Percentiles rank a stretch among this genome's conserved stretches.
These are phyloP conservation scores for Neofusicoccum ribis DNA, from an alignment of 2,329 filamentous ascomycete genomes.

Conservation along the genomic window DNA sequence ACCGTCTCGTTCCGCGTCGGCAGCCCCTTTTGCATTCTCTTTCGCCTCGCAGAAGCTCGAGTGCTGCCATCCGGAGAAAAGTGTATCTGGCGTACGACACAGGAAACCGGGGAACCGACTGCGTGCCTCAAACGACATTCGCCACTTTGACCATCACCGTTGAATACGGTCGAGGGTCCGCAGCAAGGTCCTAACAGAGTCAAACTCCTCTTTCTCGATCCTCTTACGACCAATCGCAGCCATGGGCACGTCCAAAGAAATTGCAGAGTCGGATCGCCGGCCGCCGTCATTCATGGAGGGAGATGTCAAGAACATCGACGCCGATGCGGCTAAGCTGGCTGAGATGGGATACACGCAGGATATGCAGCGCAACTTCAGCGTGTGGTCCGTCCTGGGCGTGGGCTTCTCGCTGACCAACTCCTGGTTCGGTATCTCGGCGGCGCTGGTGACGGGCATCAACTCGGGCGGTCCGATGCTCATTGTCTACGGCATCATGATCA, in stretches of 20 bases:
- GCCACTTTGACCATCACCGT: too few relatives aligned
- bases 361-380: slow-evolving; percentile 49
- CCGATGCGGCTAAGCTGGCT: slow-evolving; percentile 47
- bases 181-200: neutral
- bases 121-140: neutral
- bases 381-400: slow-evolving; percentile 52
- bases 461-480: slow-evolving; percentile 51
- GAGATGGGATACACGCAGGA: slow-evolving; percentile 53
- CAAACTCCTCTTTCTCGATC: neutral
- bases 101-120: too few relatives aligned
- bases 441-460: slow-evolving; percentile 52
- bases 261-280: neutral
- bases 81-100: neutral
- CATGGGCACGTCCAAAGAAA: slow-evolving; percentile 18
- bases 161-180: neutral
- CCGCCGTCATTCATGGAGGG: slow-evolving; percentile 8
- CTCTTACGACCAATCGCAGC: neutral
- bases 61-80: neutral
- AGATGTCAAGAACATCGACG: slow-evolving; percentile 27
- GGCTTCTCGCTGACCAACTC: slow-evolving; percentile 55
- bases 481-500: slow-evolving; percentile 52
- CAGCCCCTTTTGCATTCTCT: neutral
- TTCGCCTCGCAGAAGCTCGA: neutral
- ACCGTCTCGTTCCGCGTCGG: neutral
- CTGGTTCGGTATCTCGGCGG: slow-evolving; percentile 54